Evolutionary conservation across 257 asterid species (phyloP).

Genomic region (Cynanchum wilfordii): DNA sequence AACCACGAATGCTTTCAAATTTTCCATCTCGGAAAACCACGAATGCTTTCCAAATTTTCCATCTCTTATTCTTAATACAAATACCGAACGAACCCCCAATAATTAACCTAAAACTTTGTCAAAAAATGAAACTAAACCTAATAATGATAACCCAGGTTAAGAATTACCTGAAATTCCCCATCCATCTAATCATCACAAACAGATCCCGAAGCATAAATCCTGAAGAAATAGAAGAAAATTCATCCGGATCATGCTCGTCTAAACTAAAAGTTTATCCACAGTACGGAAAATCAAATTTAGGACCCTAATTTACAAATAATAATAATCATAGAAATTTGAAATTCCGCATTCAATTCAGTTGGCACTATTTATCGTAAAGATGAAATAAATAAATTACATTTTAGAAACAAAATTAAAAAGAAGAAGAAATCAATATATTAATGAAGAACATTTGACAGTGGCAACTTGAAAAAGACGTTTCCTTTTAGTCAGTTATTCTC

Average conservation of each 20-base stretch:
- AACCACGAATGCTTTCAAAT: no score
- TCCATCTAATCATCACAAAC: no score
- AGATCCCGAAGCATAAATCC: not conserved
- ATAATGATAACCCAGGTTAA: no score
- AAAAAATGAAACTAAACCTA: no score
- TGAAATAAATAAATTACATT: not conserved
- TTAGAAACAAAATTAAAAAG: not conserved
- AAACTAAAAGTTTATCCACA: not conserved
- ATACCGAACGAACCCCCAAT: no score
- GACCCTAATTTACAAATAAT: not conserved
- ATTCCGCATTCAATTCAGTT: no score
- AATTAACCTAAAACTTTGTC: no score
- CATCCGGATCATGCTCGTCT: no score
- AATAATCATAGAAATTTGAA: not conserved
- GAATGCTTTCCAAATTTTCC: no score
- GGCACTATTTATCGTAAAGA: not conserved
- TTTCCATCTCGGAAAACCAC: no score
- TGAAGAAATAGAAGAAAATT: not conserved
- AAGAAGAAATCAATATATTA: not conserved
- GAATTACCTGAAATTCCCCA: no score
- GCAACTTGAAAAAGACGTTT: not conserved
- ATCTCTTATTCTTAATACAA: no score
- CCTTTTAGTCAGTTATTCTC: not conserved
- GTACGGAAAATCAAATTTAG: not conserved
- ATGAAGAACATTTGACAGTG: not conserved